These are phyloP conservation scores for Talaromyces albobiverticillius DNA, from an alignment of 2,329 filamentous ascomycete species.

Conservation along the genomic window DNA sequence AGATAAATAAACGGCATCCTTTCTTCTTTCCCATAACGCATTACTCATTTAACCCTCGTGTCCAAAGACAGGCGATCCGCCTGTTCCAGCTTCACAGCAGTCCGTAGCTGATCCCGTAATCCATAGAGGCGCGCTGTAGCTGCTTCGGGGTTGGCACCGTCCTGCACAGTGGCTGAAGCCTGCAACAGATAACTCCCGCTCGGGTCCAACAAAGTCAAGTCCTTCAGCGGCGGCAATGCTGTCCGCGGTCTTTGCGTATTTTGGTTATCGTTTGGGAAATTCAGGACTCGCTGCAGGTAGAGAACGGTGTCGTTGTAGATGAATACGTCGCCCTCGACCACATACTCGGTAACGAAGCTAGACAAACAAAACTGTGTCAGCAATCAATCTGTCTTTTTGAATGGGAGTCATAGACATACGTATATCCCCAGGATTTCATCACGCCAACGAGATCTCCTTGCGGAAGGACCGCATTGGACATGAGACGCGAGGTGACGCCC, in stretches of 20 bases:
- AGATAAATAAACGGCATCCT: not conserved
- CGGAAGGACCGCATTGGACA: constrained; percentile 47
- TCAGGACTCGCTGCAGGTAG: constrained; percentile 54
- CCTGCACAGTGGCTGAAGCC: constrained; percentile 56
- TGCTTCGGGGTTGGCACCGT: constrained; percentile 52
- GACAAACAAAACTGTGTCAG: constrained; percentile 5
- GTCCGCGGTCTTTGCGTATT: constrained; percentile 31
- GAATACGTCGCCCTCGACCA: constrained; percentile 57
- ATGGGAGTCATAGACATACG: constrained; percentile 37
- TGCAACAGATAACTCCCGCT: constrained; percentile 59
- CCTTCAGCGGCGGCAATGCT: constrained; percentile 41
- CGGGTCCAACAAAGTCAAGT: constrained; percentile 52
- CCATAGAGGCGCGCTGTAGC: constrained; percentile 55
- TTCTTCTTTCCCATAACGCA: not conserved
- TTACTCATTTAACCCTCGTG: constrained; percentile 54
- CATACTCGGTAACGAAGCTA: constrained; percentile 58
- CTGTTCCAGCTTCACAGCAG: constrained; percentile 54
- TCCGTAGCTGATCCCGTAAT: constrained; percentile 55
- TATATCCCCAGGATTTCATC: constrained; percentile 54
- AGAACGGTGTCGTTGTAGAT: constrained; percentile 58
- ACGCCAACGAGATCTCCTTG: constrained; percentile 49
- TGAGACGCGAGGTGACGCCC: constrained; percentile 53
- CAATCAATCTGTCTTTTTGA: not conserved
- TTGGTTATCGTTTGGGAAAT: constrained; percentile 38
- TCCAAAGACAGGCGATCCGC: constrained; percentile 60